Percentiles rank a stretch among this genome's conserved stretches.
phyloP scores from a whole-genome alignment of 768 basidiomycete species.

The Serendipita vermifera region DNA sequence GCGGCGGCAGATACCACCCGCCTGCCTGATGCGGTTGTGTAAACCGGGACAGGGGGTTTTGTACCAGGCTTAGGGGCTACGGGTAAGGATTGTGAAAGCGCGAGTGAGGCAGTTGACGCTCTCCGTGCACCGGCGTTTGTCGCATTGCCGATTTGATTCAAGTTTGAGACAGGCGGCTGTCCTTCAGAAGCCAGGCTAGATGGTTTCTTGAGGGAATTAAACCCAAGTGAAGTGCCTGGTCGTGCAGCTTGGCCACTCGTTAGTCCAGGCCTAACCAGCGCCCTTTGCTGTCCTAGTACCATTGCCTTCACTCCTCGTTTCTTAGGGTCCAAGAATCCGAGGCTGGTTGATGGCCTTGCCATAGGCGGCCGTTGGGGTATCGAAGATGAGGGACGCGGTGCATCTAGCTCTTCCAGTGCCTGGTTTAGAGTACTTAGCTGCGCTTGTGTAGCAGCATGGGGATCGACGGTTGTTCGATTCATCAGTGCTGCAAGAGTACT shows the following conservation, averaged over 20 bases:
- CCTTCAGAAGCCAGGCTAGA: background rate
- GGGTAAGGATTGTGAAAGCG: conserved; percentile 51
- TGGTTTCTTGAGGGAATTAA: background rate
- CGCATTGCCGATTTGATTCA: background rate
- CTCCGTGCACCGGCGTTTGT: conserved; percentile 16
- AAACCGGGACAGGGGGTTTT: conserved; percentile 19
- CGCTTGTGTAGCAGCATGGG: conserved; percentile 1
- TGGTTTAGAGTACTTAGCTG: conserved; percentile 4
- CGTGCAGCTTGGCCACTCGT: too few species aligned
- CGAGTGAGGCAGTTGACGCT: conserved; percentile 46
- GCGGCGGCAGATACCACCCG: conserved; percentile 31
- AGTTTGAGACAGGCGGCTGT: background rate
- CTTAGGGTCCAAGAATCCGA: too few species aligned
- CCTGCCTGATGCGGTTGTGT: conserved; percentile 43
- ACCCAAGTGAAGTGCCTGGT: background rate
- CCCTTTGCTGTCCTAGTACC: too few species aligned
- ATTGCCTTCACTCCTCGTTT: too few species aligned
- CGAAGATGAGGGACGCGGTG: background rate
- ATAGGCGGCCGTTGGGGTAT: background rate
- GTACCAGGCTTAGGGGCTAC: conserved; percentile 32
- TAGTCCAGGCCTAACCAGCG: too few species aligned
- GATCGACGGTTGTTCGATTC: conserved; percentile 4
- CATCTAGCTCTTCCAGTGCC: conserved; percentile 2
- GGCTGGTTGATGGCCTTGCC: background rate
- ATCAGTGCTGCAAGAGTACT: conserved; percentile 1